phyloP scores from a whole-genome alignment of 1,284 basidiomycete species.

The Ustilago shanxiensis region DNA sequence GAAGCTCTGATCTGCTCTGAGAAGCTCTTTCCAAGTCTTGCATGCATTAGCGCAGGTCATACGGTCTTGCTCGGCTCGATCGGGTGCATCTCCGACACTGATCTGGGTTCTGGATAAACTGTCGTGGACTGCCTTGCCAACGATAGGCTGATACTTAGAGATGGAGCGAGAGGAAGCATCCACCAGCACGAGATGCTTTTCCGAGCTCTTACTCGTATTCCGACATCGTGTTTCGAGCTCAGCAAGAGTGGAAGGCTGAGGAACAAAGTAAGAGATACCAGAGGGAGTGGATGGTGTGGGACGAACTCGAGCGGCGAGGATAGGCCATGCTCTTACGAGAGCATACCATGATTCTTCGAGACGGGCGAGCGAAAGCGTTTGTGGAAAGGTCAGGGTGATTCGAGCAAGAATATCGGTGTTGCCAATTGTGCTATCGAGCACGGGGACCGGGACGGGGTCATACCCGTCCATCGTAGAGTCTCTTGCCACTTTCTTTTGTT shows the following conservation, averaged over 20 bases:
- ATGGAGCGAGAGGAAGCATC: slow-evolving; percentile 16
- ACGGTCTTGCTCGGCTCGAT: not conserved
- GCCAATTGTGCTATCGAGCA: slow-evolving; percentile 19
- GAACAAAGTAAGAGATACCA: slow-evolving; percentile 17
- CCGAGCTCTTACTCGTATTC: not conserved
- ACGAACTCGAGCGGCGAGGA: slow-evolving; percentile 32
- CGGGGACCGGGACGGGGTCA: slow-evolving; percentile 15
- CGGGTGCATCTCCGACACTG: slow-evolving; percentile 17
- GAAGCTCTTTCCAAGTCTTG: slow-evolving; percentile 16
- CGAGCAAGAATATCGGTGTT: slow-evolving; percentile 32
- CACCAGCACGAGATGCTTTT: slow-evolving; percentile 22
- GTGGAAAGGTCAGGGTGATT: slow-evolving; percentile 22
- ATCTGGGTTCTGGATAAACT: not conserved
- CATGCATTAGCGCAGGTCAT: slow-evolving; percentile 25
- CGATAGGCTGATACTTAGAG: slow-evolving; percentile 20
- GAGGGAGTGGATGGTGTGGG: slow-evolving; percentile 16
- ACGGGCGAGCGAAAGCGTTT: not conserved
- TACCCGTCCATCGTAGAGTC: slow-evolving; percentile 6
- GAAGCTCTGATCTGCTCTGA: slow-evolving; percentile 22
- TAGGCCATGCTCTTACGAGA: slow-evolving; percentile 28
- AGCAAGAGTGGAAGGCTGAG: slow-evolving; percentile 5
- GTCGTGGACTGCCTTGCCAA: slow-evolving; percentile 8
- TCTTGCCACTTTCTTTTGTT: not conserved
- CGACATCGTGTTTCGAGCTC: slow-evolving; percentile 15
- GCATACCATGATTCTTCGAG: slow-evolving; percentile 27